A percentile compares a stretch with the other conserved stretches of the same genome.
phyloP scores from a whole-genome alignment of 2,329 filamentous ascomycete genomes.

The Penicillium sp. region DNA sequence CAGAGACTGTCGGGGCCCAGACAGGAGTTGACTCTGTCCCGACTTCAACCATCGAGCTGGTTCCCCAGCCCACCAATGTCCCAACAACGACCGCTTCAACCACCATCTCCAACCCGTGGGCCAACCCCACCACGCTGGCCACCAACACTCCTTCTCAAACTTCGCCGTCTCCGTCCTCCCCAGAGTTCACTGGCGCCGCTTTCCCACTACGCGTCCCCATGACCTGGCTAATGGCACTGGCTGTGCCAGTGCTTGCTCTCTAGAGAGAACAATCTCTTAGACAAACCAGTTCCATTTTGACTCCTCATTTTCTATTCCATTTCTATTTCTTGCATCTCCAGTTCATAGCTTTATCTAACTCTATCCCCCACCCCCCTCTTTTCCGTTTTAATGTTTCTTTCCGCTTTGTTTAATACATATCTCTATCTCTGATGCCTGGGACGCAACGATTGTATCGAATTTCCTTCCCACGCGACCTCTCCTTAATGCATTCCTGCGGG shows the following conservation, averaged over 20 bases:
- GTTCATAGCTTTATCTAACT: slow-evolving; percentile 4
- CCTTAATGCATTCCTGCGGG: background rate
- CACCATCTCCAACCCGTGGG: slow-evolving; percentile 26
- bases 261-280: slow-evolving; percentile 1
- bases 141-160: slow-evolving; percentile 27
- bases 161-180: background rate
- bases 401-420: background rate
- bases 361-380: background rate
- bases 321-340: background rate
- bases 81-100: slow-evolving; percentile 28
- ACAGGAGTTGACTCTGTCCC: slow-evolving; percentile 19
- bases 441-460: background rate
- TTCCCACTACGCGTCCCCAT: slow-evolving; percentile 6
- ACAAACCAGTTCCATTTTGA: background rate
- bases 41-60: slow-evolving; percentile 37
- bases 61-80: slow-evolving; percentile 30
- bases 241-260: slow-evolving; percentile 11
- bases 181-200: slow-evolving; percentile 12
- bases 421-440: background rate
- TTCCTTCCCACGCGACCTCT: background rate
- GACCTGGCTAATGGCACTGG: slow-evolving; percentile 14
- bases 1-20: slow-evolving; percentile 15
- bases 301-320: background rate
- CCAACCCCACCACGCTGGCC: slow-evolving; percentile 23
- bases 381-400: background rate